Percentiles rank a stretch among this genome's conserved stretches.
phyloP scores from a whole-genome alignment of 768 basidiomycete genomes.

The Lepiota venenata region DNA sequence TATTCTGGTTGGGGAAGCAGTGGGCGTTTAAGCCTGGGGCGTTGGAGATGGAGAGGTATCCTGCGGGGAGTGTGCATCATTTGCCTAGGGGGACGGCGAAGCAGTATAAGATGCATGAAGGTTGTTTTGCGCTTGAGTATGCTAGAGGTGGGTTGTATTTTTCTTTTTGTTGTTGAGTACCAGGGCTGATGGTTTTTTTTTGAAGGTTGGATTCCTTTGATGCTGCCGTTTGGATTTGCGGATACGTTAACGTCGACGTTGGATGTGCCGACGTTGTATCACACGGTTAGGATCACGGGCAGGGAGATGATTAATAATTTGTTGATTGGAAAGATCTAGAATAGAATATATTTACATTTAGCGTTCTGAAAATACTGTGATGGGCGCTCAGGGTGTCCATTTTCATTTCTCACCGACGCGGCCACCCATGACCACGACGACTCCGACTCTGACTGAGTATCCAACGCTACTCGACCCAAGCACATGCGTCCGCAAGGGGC shows the following conservation, averaged over 20 bases:
- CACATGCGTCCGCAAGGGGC: conserved; percentile 65
- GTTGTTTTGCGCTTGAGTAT: conserved; percentile 95
- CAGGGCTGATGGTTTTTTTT: background rate
- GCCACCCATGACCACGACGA: background rate
- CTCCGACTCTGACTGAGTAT: conserved; percentile 9
- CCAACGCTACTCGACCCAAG: conserved; percentile 53
- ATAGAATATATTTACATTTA: background rate
- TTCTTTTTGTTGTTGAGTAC: background rate
- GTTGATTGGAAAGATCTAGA: conserved; percentile 81
- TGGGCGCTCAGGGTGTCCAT: too few species aligned
- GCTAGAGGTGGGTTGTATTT: conserved; percentile 63
- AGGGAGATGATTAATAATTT: conserved; percentile 84
- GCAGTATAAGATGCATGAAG: conserved; percentile 98
- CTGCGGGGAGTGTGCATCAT: conserved; percentile 80
- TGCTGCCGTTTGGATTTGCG: conserved; percentile 92
- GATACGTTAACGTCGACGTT: conserved; percentile 87
- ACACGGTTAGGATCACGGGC: conserved; percentile 73
- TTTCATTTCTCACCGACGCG: too few species aligned
- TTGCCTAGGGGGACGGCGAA: conserved; percentile 81
- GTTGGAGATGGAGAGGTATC: conserved; percentile 83
- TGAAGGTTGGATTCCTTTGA: conserved; percentile 93
- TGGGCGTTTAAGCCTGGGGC: conserved; percentile 87
- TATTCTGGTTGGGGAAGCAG: conserved; percentile 90
- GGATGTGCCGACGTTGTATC: conserved; percentile 78
- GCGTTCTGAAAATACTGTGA: too few species aligned